Evolutionary conservation across 1,284 basidiomycete genomes (phyloP).

Genomic region (Trichosporon inkin): DNA sequence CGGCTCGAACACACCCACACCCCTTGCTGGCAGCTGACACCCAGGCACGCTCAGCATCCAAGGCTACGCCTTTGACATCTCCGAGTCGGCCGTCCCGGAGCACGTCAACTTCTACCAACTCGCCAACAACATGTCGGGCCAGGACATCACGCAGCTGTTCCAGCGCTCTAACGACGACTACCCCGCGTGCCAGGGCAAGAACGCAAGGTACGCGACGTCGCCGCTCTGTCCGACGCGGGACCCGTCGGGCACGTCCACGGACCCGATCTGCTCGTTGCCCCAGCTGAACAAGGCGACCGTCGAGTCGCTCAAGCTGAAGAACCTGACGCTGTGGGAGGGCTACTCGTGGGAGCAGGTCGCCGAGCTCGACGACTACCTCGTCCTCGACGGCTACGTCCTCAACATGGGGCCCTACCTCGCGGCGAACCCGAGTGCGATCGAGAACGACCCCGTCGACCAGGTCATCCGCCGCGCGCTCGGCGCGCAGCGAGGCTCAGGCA

Average conservation of each 20-base stretch:
- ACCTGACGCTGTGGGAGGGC: slow-evolving; percentile 66
- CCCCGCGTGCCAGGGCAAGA: slow-evolving; percentile 58
- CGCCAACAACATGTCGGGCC: slow-evolving; percentile 60
- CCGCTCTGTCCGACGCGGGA: slow-evolving; percentile 60
- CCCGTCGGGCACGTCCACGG: slow-evolving; percentile 34
- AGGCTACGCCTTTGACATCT: slow-evolving; percentile 74
- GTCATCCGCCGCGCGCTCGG: slow-evolving; percentile 73
- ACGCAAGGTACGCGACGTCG: slow-evolving; percentile 66
- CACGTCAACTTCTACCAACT: slow-evolving; percentile 62
- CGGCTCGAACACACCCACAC: no score
- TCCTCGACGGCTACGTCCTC: slow-evolving; percentile 88
- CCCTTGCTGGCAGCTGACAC: slow-evolving; percentile 12
- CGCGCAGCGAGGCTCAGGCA: slow-evolving; percentile 60
- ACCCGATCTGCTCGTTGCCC: slow-evolving; percentile 7
- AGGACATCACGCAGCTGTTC: slow-evolving; percentile 86
- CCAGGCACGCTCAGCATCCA: slow-evolving; percentile 67
- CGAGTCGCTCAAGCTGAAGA: slow-evolving; percentile 58
- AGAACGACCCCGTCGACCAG: slow-evolving; percentile 72
- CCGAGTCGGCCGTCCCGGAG: slow-evolving; percentile 57
- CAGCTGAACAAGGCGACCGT: slow-evolving; percentile 52
- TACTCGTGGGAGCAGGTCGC: slow-evolving; percentile 85
- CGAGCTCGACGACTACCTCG: slow-evolving; percentile 65
- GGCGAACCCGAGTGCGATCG: slow-evolving; percentile 64
- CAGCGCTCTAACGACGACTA: slow-evolving; percentile 63
- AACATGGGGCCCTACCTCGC: slow-evolving; percentile 85